Percentiles rank a stretch among this genome's conserved stretches.
Evolutionary conservation across 2,329 filamentous ascomycete genomes (phyloP).

Genomic region (Aspergillus piperis): DNA sequence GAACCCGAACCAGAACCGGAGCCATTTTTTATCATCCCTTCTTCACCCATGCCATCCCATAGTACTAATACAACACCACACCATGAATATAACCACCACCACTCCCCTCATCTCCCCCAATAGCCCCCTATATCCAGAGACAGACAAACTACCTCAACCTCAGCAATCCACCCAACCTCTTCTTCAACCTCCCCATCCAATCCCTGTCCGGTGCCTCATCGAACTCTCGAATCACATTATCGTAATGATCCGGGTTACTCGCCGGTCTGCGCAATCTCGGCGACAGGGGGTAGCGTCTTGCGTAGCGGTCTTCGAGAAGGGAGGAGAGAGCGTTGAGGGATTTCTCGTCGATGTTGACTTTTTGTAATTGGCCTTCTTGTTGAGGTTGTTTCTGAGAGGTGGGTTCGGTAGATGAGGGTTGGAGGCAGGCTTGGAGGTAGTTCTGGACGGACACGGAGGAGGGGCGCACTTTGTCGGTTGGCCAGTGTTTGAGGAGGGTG

Average conservation of each 20-base stretch:
- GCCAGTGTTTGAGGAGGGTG: conserved; percentile 48
- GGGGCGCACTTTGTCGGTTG: conserved; percentile 46
- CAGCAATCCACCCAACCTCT: conserved; percentile 51
- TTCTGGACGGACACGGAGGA: conserved; percentile 48
- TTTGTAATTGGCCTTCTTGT: conserved; percentile 13
- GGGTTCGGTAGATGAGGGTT: conserved; percentile 18
- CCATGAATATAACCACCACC: neutral
- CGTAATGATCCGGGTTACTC: conserved; percentile 56
- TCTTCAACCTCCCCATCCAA: conserved; percentile 48
- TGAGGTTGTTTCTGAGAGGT: conserved; percentile 15
- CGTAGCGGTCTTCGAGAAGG: conserved; percentile 61
- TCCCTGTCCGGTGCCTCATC: conserved; percentile 54
- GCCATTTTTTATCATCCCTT: neutral
- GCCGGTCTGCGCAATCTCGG: conserved; percentile 50
- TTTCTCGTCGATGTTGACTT: conserved; percentile 33
- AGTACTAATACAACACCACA: neutral
- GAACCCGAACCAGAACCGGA: neutral
- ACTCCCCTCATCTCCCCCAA: neutral
- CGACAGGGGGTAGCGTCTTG: conserved; percentile 52
- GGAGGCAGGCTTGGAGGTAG: conserved; percentile 41
- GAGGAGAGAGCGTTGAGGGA: conserved; percentile 60
- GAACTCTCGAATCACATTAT: conserved; percentile 54
- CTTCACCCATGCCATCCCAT: neutral
- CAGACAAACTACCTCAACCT: conserved; percentile 36
- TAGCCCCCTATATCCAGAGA: neutral